These are phyloP conservation scores for Colletotrichum sp. DNA, from an alignment of 2,329 filamentous ascomycete species.

Conservation along the genomic window DNA sequence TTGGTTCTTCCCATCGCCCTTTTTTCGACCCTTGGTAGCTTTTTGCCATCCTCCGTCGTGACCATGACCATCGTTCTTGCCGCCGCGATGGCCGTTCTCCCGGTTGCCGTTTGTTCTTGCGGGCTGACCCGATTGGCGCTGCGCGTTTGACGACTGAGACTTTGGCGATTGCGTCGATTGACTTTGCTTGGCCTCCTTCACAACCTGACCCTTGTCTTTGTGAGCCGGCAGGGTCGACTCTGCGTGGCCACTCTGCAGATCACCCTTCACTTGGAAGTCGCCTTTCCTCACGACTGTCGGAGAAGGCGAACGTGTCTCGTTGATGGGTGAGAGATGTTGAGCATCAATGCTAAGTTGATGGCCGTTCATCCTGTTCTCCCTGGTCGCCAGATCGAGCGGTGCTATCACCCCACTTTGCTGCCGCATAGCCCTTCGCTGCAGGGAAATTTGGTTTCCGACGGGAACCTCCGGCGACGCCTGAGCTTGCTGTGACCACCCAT, in stretches of 20 bases:
- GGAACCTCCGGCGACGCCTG: conserved; percentile 27
- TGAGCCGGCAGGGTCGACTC: neutral
- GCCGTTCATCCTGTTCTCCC: conserved; percentile 43
- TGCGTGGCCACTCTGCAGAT: neutral
- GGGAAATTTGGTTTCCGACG: conserved; percentile 34
- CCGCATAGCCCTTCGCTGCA: conserved; percentile 42
- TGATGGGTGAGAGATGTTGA: conserved; percentile 73
- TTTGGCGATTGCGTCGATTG: conserved; percentile 26
- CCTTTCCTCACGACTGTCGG: conserved; percentile 63
- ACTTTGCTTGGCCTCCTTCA: conserved; percentile 30
- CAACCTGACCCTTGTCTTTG: conserved; percentile 19
- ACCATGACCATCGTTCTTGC: conserved; percentile 58
- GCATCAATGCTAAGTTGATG: conserved; percentile 40
- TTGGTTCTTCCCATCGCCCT: conserved; percentile 54
- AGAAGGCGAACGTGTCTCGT: conserved; percentile 75
- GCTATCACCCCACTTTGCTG: conserved; percentile 56
- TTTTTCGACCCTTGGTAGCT: conserved; percentile 58
- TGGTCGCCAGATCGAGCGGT: conserved; percentile 60
- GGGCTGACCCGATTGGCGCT: conserved; percentile 25
- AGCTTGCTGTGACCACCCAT: conserved; percentile 2
- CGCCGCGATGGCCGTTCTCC: conserved; percentile 59
- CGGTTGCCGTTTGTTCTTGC: conserved; percentile 45
- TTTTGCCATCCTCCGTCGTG: conserved; percentile 63
- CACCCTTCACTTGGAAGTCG: neutral
- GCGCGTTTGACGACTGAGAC: conserved; percentile 30